A percentile compares a stretch with the other conserved stretches of the same genome.
Conservation (phyloP, 805 yeast genomes). For the Wickerhamiella shivajii region DNA sequence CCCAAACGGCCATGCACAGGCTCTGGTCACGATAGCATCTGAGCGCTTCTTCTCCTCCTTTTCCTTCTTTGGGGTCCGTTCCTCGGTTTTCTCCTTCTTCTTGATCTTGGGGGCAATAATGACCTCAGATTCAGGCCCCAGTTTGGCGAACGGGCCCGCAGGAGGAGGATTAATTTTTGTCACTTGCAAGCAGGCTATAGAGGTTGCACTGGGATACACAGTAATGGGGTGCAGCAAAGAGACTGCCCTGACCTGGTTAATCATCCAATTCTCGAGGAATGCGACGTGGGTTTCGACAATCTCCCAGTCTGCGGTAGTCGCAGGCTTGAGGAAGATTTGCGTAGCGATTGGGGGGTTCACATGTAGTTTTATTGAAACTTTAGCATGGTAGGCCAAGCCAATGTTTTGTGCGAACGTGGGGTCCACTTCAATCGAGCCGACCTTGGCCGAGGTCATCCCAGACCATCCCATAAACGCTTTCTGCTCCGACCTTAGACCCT, state of each 20-base stretch:
- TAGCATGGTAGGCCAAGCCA: constrained; percentile 31
- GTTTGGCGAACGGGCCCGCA: constrained; percentile 29
- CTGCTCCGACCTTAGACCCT: constrained; percentile 15
- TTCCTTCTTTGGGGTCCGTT: background rate
- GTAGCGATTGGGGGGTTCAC: constrained; percentile 38
- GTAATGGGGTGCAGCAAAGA: constrained; percentile 42
- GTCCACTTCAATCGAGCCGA: constrained; percentile 42
- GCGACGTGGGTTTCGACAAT: constrained; percentile 70
- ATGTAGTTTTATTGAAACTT: constrained; percentile 32
- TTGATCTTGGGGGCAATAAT: constrained; percentile 56
- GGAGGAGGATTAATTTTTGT: constrained; percentile 32
- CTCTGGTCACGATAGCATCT: constrained; percentile 4
- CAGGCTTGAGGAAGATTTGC: constrained; percentile 64
- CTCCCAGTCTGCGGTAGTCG: constrained; percentile 76
- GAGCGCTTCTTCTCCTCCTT: constrained; percentile 1
- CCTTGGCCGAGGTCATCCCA: constrained; percentile 33
- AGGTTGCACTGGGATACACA: constrained; percentile 53
- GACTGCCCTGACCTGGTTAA: constrained; percentile 72
- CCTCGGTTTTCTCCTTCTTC: background rate
- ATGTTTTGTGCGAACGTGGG: constrained; percentile 45
- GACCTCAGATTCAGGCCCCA: constrained; percentile 52
- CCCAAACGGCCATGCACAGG: constrained; percentile 11
- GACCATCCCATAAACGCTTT: constrained; percentile 49
- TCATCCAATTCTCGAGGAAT: constrained; percentile 53
- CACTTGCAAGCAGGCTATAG: constrained; percentile 44